Percentiles rank a stretch among this genome's conserved stretches.
These are phyloP conservation scores for Tetrahymena malaccensis DNA, from an alignment of 73 alveolate species.

Conservation along the genomic window DNA sequence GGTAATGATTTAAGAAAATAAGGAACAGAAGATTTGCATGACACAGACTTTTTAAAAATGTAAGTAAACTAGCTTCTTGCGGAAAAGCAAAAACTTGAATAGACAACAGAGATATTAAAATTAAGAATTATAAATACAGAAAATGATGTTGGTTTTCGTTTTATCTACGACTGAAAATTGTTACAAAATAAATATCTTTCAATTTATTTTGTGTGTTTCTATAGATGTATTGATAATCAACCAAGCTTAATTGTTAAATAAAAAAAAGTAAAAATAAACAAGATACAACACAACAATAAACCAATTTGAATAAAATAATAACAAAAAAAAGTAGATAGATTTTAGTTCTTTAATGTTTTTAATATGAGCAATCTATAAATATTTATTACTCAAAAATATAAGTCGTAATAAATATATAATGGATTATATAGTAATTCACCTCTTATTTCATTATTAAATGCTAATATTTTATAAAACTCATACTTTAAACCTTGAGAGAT, in stretches of 20 bases:
- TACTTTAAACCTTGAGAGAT: not conserved
- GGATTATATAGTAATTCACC: not conserved
- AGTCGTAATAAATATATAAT: not conserved
- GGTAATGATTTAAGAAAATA: not conserved
- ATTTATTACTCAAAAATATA: not conserved
- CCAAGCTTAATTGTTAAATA: too few relatives aligned
- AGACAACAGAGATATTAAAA: not conserved
- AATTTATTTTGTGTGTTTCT: not conserved
- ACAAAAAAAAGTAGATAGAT: too few relatives aligned
- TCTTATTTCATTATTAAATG: not conserved
- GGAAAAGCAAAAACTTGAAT: not conserved
- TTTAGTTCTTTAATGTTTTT: too few relatives aligned
- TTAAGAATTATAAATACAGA: not conserved
- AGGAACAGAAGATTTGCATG: not conserved
- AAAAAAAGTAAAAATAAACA: not conserved
- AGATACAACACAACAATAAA: not conserved
- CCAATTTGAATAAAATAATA: not conserved
- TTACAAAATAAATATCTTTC: not conserved
- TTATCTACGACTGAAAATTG: not conserved
- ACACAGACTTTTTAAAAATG: not conserved
- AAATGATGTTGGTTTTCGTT: not conserved
- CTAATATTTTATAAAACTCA: not conserved
- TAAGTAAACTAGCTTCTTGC: not conserved
- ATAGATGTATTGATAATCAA: not conserved
- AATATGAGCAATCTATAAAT: not conserved